Evolutionary conservation across 208 protist species (phyloP).

Genomic region (Trichomonas vaginalis): DNA sequence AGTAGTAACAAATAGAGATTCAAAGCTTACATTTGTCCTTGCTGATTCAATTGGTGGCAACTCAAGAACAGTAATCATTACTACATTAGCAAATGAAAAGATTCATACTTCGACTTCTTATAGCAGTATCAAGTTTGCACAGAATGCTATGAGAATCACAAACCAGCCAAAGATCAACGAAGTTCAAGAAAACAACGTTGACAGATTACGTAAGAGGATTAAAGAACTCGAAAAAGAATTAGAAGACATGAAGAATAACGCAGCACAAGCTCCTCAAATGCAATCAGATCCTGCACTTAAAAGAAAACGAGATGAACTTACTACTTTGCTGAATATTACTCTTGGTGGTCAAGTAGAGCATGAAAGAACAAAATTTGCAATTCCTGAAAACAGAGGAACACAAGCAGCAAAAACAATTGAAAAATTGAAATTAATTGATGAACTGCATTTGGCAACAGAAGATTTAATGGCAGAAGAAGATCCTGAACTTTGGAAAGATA

Average conservation of each 20-base stretch:
- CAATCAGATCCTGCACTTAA: neutral
- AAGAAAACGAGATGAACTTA: neutral
- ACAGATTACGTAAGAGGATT: neutral
- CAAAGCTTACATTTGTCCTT: slow-evolving; percentile 38
- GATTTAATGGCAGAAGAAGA: neutral
- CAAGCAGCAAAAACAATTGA: neutral
- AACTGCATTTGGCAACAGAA: neutral
- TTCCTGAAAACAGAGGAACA: neutral
- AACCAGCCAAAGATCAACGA: slow-evolving; percentile 60
- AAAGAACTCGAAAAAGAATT: neutral
- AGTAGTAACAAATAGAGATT: slow-evolving; percentile 55
- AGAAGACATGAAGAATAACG: neutral
- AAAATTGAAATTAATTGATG: neutral
- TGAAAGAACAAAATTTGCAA: neutral
- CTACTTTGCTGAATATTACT: neutral
- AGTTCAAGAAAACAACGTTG: slow-evolving; percentile 32
- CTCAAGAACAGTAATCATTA: slow-evolving; percentile 47
- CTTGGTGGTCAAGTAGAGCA: neutral
- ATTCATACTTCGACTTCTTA: slow-evolving; percentile 44
- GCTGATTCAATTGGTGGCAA: slow-evolving; percentile 44
- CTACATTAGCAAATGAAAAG: slow-evolving; percentile 38
- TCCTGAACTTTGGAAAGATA: neutral
- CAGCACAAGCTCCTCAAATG: neutral
- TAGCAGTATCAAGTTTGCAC: slow-evolving; percentile 45
- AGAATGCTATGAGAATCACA: slow-evolving; percentile 56